Evolutionary conservation across 1,139 yeast species (phyloP).

Genomic region (Insectozyma bohioensis): DNA sequence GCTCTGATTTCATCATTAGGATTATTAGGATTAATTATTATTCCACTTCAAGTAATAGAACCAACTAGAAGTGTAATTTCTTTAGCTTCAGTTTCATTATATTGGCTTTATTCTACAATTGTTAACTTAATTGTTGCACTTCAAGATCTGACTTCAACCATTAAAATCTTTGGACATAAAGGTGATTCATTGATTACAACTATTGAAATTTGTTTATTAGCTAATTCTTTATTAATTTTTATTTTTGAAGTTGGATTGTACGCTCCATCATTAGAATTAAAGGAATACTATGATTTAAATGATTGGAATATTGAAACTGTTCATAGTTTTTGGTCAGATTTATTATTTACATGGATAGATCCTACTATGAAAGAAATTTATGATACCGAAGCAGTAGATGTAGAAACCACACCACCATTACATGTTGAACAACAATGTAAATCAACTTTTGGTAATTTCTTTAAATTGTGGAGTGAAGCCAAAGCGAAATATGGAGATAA

Average conservation of each 20-base stretch:
- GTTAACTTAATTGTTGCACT: constrained; percentile 19
- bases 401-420: constrained; percentile 25
- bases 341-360: constrained; percentile 24
- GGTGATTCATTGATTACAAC: constrained; percentile 15
- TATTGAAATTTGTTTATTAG: constrained; percentile 19
- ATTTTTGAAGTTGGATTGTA: constrained; percentile 36
- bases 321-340: constrained; percentile 22
- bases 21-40: constrained; percentile 13
- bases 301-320: constrained; percentile 29
- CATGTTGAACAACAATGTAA: constrained; percentile 21
- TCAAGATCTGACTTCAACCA: constrained; percentile 27
- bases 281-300: constrained; percentile 36
- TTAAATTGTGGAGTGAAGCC: constrained; percentile 24
- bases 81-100: constrained; percentile 26
- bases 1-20: constrained; percentile 13
- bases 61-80: constrained; percentile 28
- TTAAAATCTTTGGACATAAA: constrained; percentile 24
- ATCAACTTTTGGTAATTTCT: constrained; percentile 20
- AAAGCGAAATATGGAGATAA: constrained; percentile 19
- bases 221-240: constrained; percentile 35
- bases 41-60: constrained; percentile 36
- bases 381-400: constrained; percentile 20
- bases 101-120: constrained; percentile 25
- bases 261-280: constrained; percentile 44
- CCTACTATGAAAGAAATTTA: constrained; percentile 23